A percentile compares a stretch with the other conserved stretches of the same genome.
Conservation (phyloP, 1,284 basidiomycete species). For the Acaromyces ingoldii region DNA sequence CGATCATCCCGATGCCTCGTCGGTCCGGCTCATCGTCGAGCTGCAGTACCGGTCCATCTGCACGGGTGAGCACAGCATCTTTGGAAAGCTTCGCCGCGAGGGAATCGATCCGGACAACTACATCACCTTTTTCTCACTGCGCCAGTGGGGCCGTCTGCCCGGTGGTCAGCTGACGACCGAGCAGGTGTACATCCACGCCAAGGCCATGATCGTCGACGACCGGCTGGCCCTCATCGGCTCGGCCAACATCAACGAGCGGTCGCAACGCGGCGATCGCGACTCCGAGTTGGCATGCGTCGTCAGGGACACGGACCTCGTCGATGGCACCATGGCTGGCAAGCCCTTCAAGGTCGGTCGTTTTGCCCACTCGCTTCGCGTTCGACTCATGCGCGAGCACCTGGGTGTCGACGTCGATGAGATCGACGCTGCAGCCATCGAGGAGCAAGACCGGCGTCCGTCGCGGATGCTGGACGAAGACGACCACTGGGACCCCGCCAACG, state of each 20-base stretch:
- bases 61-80: conserved; percentile 88
- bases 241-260: conserved; percentile 97
- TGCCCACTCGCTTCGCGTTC: conserved; percentile 85
- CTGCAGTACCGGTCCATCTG: conserved; percentile 73
- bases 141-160: conserved; percentile 88
- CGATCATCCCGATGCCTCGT: conserved; percentile 85
- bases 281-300: conserved; percentile 90
- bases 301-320: conserved; percentile 91
- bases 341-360: conserved; percentile 95
- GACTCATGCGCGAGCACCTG: conserved; percentile 93
- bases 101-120: conserved; percentile 83
- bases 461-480: conserved; percentile 42
- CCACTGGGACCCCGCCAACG: conserved; percentile 73
- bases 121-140: conserved; percentile 82
- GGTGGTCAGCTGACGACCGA: conserved; percentile 83
- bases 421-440: conserved; percentile 53
- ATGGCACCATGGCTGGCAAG: conserved; percentile 83
- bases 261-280: conserved; percentile 90
- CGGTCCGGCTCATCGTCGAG: conserved; percentile 58
- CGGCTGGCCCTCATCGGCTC: conserved; percentile 96
- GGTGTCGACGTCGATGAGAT: conserved; percentile 90
- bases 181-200: conserved; percentile 56
- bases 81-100: conserved; percentile 75
- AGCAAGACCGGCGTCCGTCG: conserved; percentile 9
- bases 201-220: conserved; percentile 89